Base-by-base conservation (phyloP, 2,329 filamentous ascomycete species). In the Graphilbum ipis-grandicollis region DNA sequence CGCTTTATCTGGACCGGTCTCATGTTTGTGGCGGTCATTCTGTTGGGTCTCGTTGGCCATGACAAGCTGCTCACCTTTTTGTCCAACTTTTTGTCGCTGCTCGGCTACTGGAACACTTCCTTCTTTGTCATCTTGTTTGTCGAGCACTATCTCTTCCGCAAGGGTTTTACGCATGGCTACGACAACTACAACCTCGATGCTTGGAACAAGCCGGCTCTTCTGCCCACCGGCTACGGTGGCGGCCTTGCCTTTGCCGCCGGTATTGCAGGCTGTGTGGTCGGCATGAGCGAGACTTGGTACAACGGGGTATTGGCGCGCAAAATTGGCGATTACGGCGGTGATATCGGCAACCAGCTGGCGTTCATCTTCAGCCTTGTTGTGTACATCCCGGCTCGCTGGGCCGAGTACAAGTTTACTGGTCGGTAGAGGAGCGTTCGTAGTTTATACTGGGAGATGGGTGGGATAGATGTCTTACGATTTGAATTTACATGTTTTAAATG, bases 281-380 rank as follows among this genome's bases (percentile, higher is more conserved):
- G 69, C 2, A 75, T 75, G 69, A 59, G 59, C 33, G 62, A 71
- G 52, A 70, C 65, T 0, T 71, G 64, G 61, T 70, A 63, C 44
- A 52, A 65, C 18, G 66, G 65, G 1, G 53, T 55, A 2, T 43
- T 68, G 35, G 63, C 57, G 1, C 50, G 46, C 30, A 47, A 53
- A 42, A 65, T 68, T 40, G 61, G 62, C 5, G 49, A 52, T 0
- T 43, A 44, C n/a, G 61, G 60, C 15, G 63, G 62, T 9, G 64
- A 68, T 47, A 51, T 68, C 34, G 65, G 63, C 9, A 68, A 68
- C 43, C 56, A 71, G 56, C 53, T 73, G 31, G 56, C 64, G 1
- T 56, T 71, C 31, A 52, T 62, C 4, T 60, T 68, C 22, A 66
- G 65, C 0, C 45, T 64, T 9, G 28, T 65, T 7, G 51, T 55